These are phyloP conservation scores for Apophysomyces elegans DNA, from an alignment of 371 early-diverging fungal species.

Conservation along the genomic window DNA sequence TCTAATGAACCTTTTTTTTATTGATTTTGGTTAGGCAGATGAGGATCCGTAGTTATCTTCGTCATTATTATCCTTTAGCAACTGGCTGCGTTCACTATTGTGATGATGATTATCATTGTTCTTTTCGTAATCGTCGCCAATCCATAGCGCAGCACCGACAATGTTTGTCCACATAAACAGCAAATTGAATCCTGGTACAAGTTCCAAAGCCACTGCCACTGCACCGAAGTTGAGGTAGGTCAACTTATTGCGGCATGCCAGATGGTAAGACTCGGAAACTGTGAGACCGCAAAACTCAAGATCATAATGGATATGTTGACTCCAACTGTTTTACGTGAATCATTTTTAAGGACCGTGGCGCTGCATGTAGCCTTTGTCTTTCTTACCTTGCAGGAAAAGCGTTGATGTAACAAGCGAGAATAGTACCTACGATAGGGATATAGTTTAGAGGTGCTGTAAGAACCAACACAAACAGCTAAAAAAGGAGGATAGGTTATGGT, in stretches of 20 bases:
- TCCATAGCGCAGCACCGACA: conserved; percentile 72
- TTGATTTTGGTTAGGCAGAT: no score
- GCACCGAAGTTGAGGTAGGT: conserved; percentile 56
- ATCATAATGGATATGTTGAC: conserved; percentile 48
- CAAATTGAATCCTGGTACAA: conserved; percentile 63
- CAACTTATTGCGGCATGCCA: conserved; percentile 30
- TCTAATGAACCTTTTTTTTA: no score
- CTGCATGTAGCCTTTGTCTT: not conserved
- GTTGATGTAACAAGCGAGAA: conserved; percentile 48
- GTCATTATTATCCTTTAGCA: not conserved
- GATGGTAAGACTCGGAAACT: conserved; percentile 30
- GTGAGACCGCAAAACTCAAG: conserved; percentile 47
- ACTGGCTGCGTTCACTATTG: not conserved
- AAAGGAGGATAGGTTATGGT: not conserved
- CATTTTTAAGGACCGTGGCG: no score
- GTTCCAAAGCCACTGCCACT: conserved; percentile 56
- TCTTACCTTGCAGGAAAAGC: conserved; percentile 44
- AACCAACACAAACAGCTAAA: conserved; percentile 42
- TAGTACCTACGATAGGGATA: conserved; percentile 52
- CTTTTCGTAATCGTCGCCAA: conserved; percentile 49
- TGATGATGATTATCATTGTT: not conserved
- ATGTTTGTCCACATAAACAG: conserved; percentile 70
- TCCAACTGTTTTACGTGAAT: conserved; percentile 23
- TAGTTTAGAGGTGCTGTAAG: conserved; percentile 56
- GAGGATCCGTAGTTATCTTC: not conserved